Evolutionary conservation across 805 yeast genomes (phyloP).

Genomic region (Candida endomychidarum): DNA sequence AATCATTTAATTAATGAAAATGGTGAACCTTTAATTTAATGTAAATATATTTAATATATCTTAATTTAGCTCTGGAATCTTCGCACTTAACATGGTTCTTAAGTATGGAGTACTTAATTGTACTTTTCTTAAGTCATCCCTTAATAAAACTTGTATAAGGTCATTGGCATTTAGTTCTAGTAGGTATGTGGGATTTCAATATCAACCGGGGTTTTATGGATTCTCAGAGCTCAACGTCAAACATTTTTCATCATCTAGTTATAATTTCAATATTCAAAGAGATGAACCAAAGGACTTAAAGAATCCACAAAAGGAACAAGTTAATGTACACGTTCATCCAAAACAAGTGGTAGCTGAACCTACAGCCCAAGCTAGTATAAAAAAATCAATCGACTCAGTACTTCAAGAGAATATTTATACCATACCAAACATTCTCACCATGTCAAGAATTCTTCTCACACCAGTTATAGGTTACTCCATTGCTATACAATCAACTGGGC

Average conservation of each 20-base stretch:
- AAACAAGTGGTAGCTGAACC: no score
- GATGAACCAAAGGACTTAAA: not conserved
- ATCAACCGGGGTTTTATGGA: no score
- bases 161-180: no score
- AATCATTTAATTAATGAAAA: constrained; percentile 55
- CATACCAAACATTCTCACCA: constrained; percentile 81
- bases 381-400: not conserved
- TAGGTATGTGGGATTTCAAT: no score
- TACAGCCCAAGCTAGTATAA: not conserved
- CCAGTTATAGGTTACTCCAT: constrained; percentile 85
- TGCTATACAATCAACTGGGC: constrained; percentile 56
- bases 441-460: constrained; percentile 75
- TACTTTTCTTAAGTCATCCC: not conserved
- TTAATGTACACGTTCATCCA: no score
- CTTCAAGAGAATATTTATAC: constrained; percentile 51
- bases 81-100: not conserved
- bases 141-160: not conserved
- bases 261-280: no score
- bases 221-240: no score
- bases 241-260: not conserved
- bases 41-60: constrained; percentile 31
- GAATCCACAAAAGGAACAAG: not conserved
- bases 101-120: constrained; percentile 1
- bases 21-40: constrained; percentile 51
- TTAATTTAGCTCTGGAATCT: no score